Evolutionary conservation across 495 filamentous ascomycete species (phyloP), one percentile per base, ranked within the genome.

Genomic region (Neurospora sp.): DNA sequence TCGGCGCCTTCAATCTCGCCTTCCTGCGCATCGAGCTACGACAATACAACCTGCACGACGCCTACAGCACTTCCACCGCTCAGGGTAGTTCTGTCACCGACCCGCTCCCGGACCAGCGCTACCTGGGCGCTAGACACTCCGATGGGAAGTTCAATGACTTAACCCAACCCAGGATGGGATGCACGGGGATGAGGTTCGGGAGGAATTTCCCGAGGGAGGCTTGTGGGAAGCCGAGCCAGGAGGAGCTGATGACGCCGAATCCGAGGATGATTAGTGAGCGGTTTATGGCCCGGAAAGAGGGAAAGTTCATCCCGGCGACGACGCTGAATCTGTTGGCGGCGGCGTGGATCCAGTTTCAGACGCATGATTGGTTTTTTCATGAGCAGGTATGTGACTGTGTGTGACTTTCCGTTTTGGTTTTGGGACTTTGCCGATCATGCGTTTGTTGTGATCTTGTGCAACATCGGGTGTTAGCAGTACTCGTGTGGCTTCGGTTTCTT

Each of bases 321-420:
- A 81, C 76, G 12, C 44, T 85, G 39, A 85, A 85, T 75, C 46
- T 85, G 69, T 76, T 85, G 16, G 84, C 84, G 2, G 84, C 84
- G 4, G 83, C 83, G 0, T 85, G 84, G 84, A 85, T 85, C 39
- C 84, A 85, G 74, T 85, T 85, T 72, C 83, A 85, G 70, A 77
- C 78, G 7, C 83, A 84, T 70, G 83, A 85, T 71, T 84, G 83
- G 83, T 78, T 81, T 38, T 73, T 75, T 38, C 82, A 85, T 72
- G 74, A 78, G 38, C 72, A 77, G n/a, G 78, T 79, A 71, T 23
- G 77, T 72, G n/a, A 6, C 59, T 35, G 8, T 5, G 20, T 46
- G 23, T n/a, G 7, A 37, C 42, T 23, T 66, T 62, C 20, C 12
- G 2, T 14, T 16, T 31, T 2, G 14, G 14, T 3, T 8, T 9